Evolutionary conservation across 164 flowering plant genomes (phyloP), one percentile per base, ranked within the genome.

Genomic region (Litsea cubeba): DNA sequence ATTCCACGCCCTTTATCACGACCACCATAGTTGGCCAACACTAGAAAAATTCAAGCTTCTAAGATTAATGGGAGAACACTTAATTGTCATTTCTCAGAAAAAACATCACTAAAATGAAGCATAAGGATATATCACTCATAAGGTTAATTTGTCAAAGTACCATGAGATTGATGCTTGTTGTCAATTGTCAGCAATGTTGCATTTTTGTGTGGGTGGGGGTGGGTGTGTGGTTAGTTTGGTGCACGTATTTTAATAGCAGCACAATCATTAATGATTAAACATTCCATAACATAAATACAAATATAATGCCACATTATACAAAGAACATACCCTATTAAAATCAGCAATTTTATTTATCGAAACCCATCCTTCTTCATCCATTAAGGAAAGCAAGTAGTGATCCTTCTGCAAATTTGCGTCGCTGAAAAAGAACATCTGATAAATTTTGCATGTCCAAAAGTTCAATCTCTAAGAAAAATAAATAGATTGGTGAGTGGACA

Each of bases 281-380:
- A 46, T 12, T 50, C 40, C 26, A 40, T 62, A 62, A 62, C 63
- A 28, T 50, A 23, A 65, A 67, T 24, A 75, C 20, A 15, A 54
- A 54, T 54, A 54, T 14, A 20, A 54, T 60, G 58, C 35, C 70
- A 12, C 68, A 62, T 49, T 68, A 6, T 49, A 57, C 3, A 10
- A 76, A 32, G 60, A 76, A 71, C 81, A 65, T 87, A 95, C 98
- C 89, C 96, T 85, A 70, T 88, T 95, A 69, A 95, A 95, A 64
- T 85, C 89, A 32, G 98, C 95, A 81, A 95, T 84, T 6, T 28
- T 78, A 20, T 88, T 79, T 77, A 93, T 82, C 5, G 91, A 79
- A 79, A 93, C 97, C 98, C 98, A 95, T 72, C 99, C 99, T 76
- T 93, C 84, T 49, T 80, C 85, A 79, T 95, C 96, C 97, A 95